Percentiles rank a stretch among this genome's conserved stretches.
Evolutionary conservation across 257 asterid genomes (phyloP).

Genomic region (Solanum bulbocastanum): DNA sequence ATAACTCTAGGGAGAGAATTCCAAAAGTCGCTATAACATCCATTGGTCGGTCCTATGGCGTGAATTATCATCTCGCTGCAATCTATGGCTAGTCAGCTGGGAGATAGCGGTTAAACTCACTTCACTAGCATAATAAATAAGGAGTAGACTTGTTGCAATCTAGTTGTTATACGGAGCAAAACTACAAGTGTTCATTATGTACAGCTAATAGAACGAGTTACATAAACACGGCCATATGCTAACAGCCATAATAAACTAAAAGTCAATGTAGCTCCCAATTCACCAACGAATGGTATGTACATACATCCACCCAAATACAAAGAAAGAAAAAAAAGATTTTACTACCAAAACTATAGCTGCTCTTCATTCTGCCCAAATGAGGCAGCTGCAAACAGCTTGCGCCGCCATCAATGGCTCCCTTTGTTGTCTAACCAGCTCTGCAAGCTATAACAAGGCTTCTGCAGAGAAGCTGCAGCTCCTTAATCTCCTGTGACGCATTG

Average conservation of each 20-base stretch:
- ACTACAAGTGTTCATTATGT: background rate
- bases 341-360: conserved; percentile 12
- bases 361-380: background rate
- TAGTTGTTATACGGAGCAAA: background rate
- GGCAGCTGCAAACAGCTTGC: conserved; percentile 20
- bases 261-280: background rate
- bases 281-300: conserved; percentile 32
- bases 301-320: conserved; percentile 8
- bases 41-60: no score
- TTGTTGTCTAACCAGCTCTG: conserved; percentile 43
- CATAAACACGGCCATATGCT: background rate
- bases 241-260: background rate
- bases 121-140: background rate
- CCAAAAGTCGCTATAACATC: no score
- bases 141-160: no score
- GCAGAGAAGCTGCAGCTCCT: conserved; percentile 63
- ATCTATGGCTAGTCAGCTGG: no score
- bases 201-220: background rate
- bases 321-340: background rate
- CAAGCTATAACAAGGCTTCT: conserved; percentile 49
- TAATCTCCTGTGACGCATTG: conserved; percentile 26
- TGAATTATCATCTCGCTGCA: no score
- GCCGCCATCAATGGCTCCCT: conserved; percentile 11
- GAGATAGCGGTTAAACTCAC: no score
- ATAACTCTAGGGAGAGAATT: no score